phyloP scores from a whole-genome alignment of 2,329 filamentous ascomycete species.

The Diaporthe citriasiana region DNA sequence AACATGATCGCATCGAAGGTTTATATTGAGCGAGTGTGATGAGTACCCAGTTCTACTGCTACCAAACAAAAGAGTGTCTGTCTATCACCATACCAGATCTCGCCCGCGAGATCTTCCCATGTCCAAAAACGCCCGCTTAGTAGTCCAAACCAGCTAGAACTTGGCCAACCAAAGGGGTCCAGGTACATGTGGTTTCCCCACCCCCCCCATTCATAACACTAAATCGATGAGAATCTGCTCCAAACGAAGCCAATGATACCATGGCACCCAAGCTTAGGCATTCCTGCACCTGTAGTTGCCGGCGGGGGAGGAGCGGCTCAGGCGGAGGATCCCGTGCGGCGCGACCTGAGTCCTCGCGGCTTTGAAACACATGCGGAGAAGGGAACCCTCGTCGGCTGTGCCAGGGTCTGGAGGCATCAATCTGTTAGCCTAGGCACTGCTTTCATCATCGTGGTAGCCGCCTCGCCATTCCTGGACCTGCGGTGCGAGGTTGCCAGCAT shows the following conservation, averaged over 20 bases:
- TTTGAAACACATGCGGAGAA: not conserved
- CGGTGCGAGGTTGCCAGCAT: not conserved
- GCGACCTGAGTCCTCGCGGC: not conserved
- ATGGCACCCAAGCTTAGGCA: not conserved
- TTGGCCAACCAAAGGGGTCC: not conserved
- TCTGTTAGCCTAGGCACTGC: not conserved
- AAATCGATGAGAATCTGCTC: too few species aligned
- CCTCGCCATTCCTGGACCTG: too few species aligned
- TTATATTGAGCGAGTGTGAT: constrained; percentile 12
- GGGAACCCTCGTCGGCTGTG: not conserved
- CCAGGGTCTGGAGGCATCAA: not conserved
- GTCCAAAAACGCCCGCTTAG: not conserved
- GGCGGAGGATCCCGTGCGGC: not conserved
- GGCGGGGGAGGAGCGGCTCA: not conserved
- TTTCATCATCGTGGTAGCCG: too few species aligned
- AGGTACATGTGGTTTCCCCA: too few species aligned
- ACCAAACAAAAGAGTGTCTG: too few species aligned
- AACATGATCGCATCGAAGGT: not conserved
- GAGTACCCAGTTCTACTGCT: not conserved
- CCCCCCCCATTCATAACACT: too few species aligned
- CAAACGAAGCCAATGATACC: too few species aligned
- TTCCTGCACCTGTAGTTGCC: constrained; percentile 3
- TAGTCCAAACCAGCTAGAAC: not conserved
- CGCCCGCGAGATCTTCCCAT: constrained; percentile 1
- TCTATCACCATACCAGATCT: not conserved